Conservation (phyloP, 2,329 filamentous ascomycete species). For the Tolypocladium capitatum region DNA sequence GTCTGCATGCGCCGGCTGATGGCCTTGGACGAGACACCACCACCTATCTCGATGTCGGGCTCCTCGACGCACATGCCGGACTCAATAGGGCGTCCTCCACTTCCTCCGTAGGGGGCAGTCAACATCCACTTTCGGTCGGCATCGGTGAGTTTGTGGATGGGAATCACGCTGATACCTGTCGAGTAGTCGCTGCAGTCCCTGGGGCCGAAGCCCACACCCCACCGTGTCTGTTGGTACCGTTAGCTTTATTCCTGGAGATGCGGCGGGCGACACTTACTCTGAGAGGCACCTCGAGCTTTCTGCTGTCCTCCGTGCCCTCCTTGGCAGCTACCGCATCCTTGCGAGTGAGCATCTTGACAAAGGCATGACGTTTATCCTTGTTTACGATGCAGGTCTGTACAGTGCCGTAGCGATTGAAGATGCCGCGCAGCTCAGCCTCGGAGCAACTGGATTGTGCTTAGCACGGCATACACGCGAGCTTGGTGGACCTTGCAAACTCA, state of each 20-base stretch:
- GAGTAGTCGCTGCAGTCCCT: conserved; percentile 95
- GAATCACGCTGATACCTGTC: conserved; percentile 84
- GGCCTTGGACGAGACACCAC: conserved; percentile 90
- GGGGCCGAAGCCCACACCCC: conserved; percentile 95
- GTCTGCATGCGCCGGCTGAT: conserved; percentile 58
- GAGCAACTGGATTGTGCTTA: conserved; percentile 38
- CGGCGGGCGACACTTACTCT: conserved; percentile 38
- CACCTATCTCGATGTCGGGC: conserved; percentile 96
- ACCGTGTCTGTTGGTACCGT: conserved; percentile 54
- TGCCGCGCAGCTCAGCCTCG: conserved; percentile 66
- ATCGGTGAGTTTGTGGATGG: conserved; percentile 83
- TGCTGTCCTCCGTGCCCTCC: conserved; percentile 71
- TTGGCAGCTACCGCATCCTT: conserved; percentile 74
- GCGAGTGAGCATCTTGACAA: conserved; percentile 95
- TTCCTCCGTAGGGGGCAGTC: conserved; percentile 85
- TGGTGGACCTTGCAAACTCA: conserved; percentile 33
- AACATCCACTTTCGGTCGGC: conserved; percentile 96
- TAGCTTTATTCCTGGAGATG: conserved; percentile 9
- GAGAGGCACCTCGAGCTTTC: conserved; percentile 58
- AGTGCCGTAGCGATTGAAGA: conserved; percentile 70
- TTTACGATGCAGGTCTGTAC: conserved; percentile 98
- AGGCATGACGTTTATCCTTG: conserved; percentile 93
- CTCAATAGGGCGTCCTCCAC: conserved; percentile 69
- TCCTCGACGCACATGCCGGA: conserved; percentile 85
- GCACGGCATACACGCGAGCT: neutral